Evolutionary conservation across 306 rosid genomes (phyloP), one percentile per base, ranked within the genome.

Genomic region (Prunus padus): DNA sequence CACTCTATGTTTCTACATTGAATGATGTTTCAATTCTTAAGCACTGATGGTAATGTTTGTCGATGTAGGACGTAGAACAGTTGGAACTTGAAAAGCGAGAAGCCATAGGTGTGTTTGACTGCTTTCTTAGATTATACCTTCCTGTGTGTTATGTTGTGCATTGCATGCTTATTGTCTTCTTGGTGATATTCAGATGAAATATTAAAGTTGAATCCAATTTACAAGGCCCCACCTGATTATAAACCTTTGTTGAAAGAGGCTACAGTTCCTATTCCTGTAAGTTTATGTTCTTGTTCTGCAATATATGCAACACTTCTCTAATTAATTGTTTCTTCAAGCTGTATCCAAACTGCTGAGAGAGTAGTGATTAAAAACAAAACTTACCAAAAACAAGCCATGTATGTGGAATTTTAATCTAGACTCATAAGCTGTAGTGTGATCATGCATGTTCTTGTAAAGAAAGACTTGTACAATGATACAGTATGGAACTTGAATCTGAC

Each of bases 41-140:
- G 69, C 60, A 72, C 86, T 89, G 80, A 83, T 62, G 51, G 70
- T 72, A 25, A 5, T 56, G 23, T 77, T 81, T 74, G 19, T 85
- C 80, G 73, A 68, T 75, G 72, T 59, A 79, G 92, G 79, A 71
- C 67, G 75, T 71, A 22, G 93, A 90, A 84, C 80, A 86, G 67
- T 91, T 95, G 72, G 91, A 90, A 81, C 87, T 88, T 67, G 97
- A 95, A 89, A 90, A 89, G 89, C 82, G 88, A 56, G 97, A 90
- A 86, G 85, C 77, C 76, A 86, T 95, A 83, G 97, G 97, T 95
- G 68, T 30, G 84, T 81, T 67, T 76, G 30, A 64, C 44, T 26
- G 64, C 78, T n/a, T 65, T 69, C 60, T 61, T 86, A 22, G 63
- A 75, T 67, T 86, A 20, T 76, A 40, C 72, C 28, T 33, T 69